phyloP scores from a whole-genome alignment of 768 basidiomycete species.

The Amanita phalloides region DNA sequence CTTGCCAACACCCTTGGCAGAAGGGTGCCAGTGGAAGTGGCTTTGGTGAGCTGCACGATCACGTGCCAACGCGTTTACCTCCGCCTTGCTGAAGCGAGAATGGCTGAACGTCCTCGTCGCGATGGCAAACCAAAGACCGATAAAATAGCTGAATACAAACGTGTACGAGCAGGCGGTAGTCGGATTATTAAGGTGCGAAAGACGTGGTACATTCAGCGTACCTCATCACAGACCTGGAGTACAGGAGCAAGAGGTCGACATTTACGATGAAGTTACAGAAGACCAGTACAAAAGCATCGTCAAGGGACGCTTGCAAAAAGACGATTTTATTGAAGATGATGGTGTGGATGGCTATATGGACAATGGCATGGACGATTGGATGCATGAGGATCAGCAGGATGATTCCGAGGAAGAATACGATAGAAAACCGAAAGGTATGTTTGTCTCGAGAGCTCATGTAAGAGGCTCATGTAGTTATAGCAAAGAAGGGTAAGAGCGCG shows the following conservation, averaged over 20 bases:
- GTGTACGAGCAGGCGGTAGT: slow-evolving; percentile 46
- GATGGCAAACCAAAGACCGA: slow-evolving; percentile 28
- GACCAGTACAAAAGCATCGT: slow-evolving; percentile 86
- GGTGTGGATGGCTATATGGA: slow-evolving; percentile 87
- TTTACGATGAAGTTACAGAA: slow-evolving; percentile 89
- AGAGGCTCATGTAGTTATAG: slow-evolving; percentile 9
- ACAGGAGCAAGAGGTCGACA: slow-evolving; percentile 46
- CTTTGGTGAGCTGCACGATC: too few species aligned
- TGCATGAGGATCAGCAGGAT: slow-evolving; percentile 43
- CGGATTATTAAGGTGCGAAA: slow-evolving; percentile 46
- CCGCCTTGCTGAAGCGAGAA: slow-evolving; percentile 6
- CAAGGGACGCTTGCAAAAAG: slow-evolving; percentile 63
- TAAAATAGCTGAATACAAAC: slow-evolving; percentile 50
- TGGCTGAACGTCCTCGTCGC: slow-evolving; percentile 32
- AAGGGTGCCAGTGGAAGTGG: too few species aligned
- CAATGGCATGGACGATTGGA: slow-evolving; percentile 96
- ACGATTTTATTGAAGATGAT: slow-evolving; percentile 96
- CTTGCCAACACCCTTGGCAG: too few species aligned
- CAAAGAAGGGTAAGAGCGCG: slow-evolving; percentile 30
- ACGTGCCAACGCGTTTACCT: neutral
- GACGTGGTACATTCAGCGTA: neutral
- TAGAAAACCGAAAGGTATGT: slow-evolving; percentile 32
- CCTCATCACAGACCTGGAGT: neutral
- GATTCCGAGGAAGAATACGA: slow-evolving; percentile 45
- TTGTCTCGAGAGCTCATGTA: neutral